These are phyloP conservation scores for Calonectria naviculata DNA, from an alignment of 2,329 filamentous ascomycete species.

Conservation along the genomic window DNA sequence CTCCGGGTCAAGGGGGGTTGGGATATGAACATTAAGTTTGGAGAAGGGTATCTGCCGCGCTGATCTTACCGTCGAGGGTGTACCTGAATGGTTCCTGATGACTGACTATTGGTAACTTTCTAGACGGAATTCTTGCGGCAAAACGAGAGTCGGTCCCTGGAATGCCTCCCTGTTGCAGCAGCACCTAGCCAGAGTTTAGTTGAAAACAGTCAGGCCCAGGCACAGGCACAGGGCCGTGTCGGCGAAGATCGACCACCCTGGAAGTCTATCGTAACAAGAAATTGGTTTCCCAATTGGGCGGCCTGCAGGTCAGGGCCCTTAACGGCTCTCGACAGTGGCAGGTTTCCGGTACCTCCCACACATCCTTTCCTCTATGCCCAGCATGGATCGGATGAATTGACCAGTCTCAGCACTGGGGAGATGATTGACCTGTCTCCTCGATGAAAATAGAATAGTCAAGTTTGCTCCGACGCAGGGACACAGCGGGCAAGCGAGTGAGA, in stretches of 20 bases:
- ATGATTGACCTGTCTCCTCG: slow-evolving; percentile 9
- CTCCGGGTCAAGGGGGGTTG: slow-evolving; percentile 30
- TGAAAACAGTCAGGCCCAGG: slow-evolving; percentile 16
- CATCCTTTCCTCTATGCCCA: neutral
- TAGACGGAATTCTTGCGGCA: slow-evolving; percentile 17
- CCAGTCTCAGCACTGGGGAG: slow-evolving; percentile 26
- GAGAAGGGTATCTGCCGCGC: slow-evolving; percentile 30
- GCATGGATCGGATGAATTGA: slow-evolving; percentile 22
- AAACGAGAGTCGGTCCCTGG: slow-evolving; percentile 12
- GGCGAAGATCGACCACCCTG: slow-evolving; percentile 24
- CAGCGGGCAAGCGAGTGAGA: neutral
- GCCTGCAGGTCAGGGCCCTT: slow-evolving; percentile 22
- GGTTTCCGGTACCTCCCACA: slow-evolving; percentile 6
- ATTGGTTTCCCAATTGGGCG: slow-evolving; percentile 24
- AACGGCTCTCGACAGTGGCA: neutral
- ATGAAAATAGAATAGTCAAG: slow-evolving; percentile 13
- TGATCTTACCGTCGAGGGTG: slow-evolving; percentile 26
- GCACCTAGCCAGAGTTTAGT: neutral
- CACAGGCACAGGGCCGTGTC: slow-evolving; percentile 20
- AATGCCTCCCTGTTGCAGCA: slow-evolving; percentile 8
- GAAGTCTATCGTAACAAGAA: slow-evolving; percentile 20
- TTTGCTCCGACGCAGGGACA: neutral
- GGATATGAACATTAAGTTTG: slow-evolving; percentile 11
- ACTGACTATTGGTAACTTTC: neutral
- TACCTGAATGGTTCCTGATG: slow-evolving; percentile 17